A percentile compares a stretch with the other conserved stretches of the same genome.
phyloP scores from a whole-genome alignment of 2,329 filamentous ascomycete species.

The Tolypocladium tropicale region DNA sequence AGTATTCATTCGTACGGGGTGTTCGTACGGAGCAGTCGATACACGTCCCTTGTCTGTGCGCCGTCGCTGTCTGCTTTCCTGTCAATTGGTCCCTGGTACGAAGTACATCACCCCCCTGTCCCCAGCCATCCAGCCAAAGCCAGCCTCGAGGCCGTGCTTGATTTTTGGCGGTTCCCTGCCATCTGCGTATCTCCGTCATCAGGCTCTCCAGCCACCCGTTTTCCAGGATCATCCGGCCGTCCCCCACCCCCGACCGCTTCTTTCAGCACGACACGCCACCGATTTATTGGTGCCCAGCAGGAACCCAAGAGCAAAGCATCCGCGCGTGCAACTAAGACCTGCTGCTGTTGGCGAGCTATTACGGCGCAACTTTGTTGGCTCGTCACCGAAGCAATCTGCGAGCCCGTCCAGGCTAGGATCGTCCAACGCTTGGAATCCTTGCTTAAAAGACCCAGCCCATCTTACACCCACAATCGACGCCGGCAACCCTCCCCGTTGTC shows the following conservation, averaged over 20 bases:
- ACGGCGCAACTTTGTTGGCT: not conserved
- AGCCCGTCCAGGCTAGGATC: no score
- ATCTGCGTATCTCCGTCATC: not conserved
- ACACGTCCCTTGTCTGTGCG: not conserved
- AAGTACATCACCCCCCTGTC: not conserved
- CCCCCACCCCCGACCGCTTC: not conserved
- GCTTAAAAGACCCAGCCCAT: conserved; percentile 3
- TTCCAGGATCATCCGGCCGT: not conserved
- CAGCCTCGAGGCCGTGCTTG: no score
- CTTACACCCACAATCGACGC: not conserved
- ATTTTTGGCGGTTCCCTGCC: not conserved
- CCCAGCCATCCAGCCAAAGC: not conserved
- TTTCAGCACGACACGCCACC: not conserved
- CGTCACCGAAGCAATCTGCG: no score
- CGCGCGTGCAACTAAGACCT: not conserved
- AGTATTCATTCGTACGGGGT: no score
- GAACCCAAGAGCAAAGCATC: not conserved
- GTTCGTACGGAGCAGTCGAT: no score
- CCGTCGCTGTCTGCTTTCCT: not conserved
- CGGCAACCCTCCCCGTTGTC: not conserved
- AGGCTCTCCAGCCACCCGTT: not conserved
- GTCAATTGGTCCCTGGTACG: not conserved
- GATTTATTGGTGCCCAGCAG: not conserved
- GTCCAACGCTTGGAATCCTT: not conserved
- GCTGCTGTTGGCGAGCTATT: not conserved